Conservation (phyloP, 805 yeast species). For the Ogataea nonfermentans region DNA sequence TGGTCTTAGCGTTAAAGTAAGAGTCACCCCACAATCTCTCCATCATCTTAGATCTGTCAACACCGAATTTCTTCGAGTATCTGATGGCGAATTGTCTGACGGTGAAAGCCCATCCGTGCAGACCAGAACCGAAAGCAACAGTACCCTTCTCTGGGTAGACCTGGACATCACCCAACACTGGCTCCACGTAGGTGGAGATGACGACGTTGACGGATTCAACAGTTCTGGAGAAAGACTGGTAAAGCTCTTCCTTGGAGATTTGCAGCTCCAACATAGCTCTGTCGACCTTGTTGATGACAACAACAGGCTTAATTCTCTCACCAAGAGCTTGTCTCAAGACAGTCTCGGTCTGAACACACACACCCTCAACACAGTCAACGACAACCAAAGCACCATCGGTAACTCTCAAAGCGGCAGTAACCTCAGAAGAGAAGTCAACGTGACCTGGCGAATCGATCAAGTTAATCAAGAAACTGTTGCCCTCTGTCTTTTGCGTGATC, state of each 20-base stretch:
- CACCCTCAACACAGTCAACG: constrained; percentile 99
- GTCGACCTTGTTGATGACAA: constrained; percentile 98
- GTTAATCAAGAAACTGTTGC: constrained; percentile 94
- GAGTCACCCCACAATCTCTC: constrained; percentile 99
- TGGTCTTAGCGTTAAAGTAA: constrained; percentile 99
- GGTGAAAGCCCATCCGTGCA: constrained; percentile 99
- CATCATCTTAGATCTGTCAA: constrained; percentile 96
- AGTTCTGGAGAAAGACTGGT: constrained; percentile 98
- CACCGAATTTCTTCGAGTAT: constrained; percentile 99
- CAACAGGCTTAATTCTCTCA: constrained; percentile 99
- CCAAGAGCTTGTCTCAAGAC: constrained; percentile 98
- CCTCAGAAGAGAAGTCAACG: constrained; percentile 99
- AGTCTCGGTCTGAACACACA: constrained; percentile 99
- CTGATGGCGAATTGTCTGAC: constrained; percentile 97
- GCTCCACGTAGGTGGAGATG: constrained; percentile 91
- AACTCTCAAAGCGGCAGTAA: constrained; percentile 99
- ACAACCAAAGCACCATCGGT: constrained; percentile 99
- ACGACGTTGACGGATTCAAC: constrained; percentile 99
- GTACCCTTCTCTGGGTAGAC: constrained; percentile 99
- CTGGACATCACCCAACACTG: constrained; percentile 90
- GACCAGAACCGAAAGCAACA: constrained; percentile 99
- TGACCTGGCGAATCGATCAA: constrained; percentile 99
- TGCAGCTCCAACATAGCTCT: constrained; percentile 99
- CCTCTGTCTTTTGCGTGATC: constrained; percentile 88
- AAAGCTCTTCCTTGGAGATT: constrained; percentile 97